phyloP scores from a whole-genome alignment of 2,329 filamentous ascomycete species.

The Chrysosporium queenslandicum region DNA sequence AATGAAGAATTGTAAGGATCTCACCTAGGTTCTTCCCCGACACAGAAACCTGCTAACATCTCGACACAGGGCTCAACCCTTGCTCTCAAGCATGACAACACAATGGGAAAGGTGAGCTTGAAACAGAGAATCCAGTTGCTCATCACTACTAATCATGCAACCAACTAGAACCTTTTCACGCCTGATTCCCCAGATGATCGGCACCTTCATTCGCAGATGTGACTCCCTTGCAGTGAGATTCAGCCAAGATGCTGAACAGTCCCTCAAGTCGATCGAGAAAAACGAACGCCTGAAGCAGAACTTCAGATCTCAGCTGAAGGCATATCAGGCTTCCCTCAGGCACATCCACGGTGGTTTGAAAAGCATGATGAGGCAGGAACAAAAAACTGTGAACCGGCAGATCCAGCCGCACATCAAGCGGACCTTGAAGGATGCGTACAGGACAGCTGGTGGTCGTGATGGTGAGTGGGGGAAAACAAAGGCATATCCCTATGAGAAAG shows the following conservation, averaged over 20 bases:
- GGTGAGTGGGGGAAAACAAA: slow-evolving; percentile 6
- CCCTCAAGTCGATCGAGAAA: not conserved
- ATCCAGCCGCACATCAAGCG: not conserved
- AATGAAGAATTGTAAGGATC: slow-evolving; percentile 12
- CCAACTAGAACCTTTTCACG: not conserved
- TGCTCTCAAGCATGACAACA: slow-evolving; percentile 7
- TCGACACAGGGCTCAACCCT: slow-evolving; percentile 7
- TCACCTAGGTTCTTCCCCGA: not conserved
- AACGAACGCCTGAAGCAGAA: not conserved
- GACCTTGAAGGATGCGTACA: slow-evolving; percentile 1
- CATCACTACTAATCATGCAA: not conserved
- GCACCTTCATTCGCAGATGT: not conserved
- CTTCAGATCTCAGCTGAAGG: not conserved
- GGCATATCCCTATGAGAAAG: not conserved
- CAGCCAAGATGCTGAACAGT: not conserved
- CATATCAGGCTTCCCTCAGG: not conserved
- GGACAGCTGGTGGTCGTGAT: not conserved
- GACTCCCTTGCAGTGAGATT: not conserved
- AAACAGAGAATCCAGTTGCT: not conserved
- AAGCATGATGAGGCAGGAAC: not conserved
- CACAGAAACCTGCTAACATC: slow-evolving; percentile 1
- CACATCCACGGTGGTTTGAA: not conserved
- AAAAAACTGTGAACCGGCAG: slow-evolving; percentile 1
- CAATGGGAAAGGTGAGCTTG: slow-evolving; percentile 14
- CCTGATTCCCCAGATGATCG: not conserved